Evolutionary conservation across 768 basidiomycete species (phyloP), one percentile per base, ranked within the genome.

Genomic region (Termitomyces sp.): DNA sequence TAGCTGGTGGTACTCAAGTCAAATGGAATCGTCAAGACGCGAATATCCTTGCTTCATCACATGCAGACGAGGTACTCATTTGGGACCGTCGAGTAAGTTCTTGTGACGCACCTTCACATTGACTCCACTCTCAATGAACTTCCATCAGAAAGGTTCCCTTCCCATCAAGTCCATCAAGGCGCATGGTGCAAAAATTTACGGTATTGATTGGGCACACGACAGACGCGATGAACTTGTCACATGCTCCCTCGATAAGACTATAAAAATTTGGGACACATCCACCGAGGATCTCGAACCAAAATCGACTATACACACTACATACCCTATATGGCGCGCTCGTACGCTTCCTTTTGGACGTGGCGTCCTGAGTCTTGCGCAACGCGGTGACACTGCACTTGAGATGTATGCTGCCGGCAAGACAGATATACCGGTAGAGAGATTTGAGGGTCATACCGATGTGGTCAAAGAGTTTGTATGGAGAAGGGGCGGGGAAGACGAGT

Each of bases 401-500:
- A 90, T 98, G 87, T 98, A 87, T 76, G 77, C 78, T 3, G 68
- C 69, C n/a, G 66, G 63, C 28, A 68, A 70, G 18, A 47, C 64
- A 0, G 74, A 78, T 43, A 68, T 64, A 10, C 85, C 87, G 1
- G 83, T 92, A 6, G 85, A 90, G 62, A 74, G 77, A 7, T 96
- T 95, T 63, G 88, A 91, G 63, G 94, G 94, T 0, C 94, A 96
- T 71, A 82, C 85, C 0, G 94, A 96, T 61, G 92, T 94, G 2
- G 96, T 98, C 20, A 97, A 96, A 66, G 96, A 99, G 72, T 99
- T 96, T 68, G 94, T 99, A 1, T 99, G 97, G 97, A 77, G 97
- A 59, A 84, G 79, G 65, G 81, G 87, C 2, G 80, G 79, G 6
- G 64, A 73, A 61, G 76, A 77, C 43, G 80, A 84, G 42, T 87